Evolutionary conservation across 768 basidiomycete genomes (phyloP).

Genomic region (Termitomyces sp.): DNA sequence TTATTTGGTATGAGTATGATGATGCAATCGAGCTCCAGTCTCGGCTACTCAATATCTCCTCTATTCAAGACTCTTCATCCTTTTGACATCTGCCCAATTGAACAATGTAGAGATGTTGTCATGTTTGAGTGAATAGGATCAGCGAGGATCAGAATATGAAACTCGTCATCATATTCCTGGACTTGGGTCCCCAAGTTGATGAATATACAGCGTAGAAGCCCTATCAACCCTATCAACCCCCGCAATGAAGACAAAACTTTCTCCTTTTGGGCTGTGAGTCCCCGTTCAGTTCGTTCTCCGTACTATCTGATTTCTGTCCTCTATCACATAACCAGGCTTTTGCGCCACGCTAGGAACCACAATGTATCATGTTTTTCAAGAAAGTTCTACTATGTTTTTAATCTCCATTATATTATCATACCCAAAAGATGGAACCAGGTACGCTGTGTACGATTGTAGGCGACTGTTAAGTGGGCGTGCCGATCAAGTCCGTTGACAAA

Average conservation of each 20-base stretch:
- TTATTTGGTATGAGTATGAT: background rate
- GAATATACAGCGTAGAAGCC: background rate
- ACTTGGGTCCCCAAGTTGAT: background rate
- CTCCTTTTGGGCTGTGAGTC: background rate
- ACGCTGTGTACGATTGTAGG: background rate
- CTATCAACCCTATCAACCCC: background rate
- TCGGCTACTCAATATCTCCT: no score
- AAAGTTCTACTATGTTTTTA: background rate
- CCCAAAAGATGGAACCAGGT: background rate
- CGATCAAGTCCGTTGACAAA: constrained; percentile 4
- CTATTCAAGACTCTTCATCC: background rate
- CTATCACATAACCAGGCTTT: no score
- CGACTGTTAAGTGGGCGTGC: background rate
- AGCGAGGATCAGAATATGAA: background rate
- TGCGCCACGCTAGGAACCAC: background rate
- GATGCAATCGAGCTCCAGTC: background rate
- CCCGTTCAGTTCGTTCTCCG: background rate
- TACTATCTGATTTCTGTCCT: background rate
- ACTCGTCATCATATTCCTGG: background rate
- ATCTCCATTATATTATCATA: background rate
- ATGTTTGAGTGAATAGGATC: background rate
- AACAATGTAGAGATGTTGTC: background rate
- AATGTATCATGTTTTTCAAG: background rate
- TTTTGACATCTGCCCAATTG: background rate
- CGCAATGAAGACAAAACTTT: background rate